Percentiles rank a stretch among this genome's conserved stretches.
Evolutionary conservation across 108 stramenopile species (phyloP).

Genomic region (Seminavis robusta): DNA sequence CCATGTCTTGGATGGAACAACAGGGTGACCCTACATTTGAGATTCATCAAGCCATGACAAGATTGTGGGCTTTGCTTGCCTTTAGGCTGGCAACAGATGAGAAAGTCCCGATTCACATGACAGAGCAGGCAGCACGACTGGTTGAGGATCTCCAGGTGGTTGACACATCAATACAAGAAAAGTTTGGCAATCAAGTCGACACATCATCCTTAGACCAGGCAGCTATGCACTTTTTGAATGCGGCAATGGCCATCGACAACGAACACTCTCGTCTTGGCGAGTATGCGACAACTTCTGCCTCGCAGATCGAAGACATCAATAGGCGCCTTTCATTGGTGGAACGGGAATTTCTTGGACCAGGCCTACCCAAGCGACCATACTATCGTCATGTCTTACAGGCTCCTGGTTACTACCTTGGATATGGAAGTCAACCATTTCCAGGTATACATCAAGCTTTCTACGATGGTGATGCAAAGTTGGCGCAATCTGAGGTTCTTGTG

Average conservation of each 20-base stretch:
- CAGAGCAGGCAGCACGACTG: too few species aligned
- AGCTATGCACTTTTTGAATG: too few species aligned
- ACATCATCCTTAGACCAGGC: too few species aligned
- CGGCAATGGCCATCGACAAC: too few species aligned
- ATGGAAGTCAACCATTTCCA: conserved; percentile 63
- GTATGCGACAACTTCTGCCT: too few species aligned
- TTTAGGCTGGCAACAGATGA: conserved; percentile 36
- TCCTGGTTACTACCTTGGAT: conserved; percentile 63
- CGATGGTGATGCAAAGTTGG: conserved; percentile 36
- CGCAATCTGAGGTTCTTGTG: conserved; percentile 33
- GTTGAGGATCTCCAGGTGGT: too few species aligned
- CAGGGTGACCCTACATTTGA: conserved; percentile 39
- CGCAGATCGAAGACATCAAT: too few species aligned
- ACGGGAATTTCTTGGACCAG: conserved; percentile 42
- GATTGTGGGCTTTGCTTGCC: conserved; percentile 56
- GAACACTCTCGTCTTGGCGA: too few species aligned
- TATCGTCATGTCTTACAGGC: conserved; percentile 68
- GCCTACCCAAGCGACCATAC: conserved; percentile 53
- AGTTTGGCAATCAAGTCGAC: too few species aligned
- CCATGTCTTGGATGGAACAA: conserved; percentile 47
- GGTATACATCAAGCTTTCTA: conserved; percentile 62
- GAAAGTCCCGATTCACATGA: conserved; percentile 57
- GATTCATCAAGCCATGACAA: conserved; percentile 36
- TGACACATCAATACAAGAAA: too few species aligned
- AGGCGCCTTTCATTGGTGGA: conserved; percentile 46